Evolutionary conservation across 169 alveolate genomes (phyloP), one percentile per base, ranked within the genome.

Genomic region (Plasmodium gonderi): DNA sequence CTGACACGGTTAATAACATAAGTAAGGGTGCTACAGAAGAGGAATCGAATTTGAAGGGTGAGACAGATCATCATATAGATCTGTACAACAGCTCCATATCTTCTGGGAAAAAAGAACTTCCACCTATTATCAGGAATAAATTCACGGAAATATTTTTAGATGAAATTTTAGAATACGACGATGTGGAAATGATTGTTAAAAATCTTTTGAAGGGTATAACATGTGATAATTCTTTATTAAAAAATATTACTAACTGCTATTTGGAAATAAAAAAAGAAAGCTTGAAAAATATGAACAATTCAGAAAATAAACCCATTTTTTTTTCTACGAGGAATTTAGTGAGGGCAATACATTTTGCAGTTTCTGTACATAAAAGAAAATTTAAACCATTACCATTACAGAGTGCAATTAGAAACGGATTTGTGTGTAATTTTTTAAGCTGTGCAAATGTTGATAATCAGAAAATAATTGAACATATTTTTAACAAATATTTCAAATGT

Each of bases 61-160:
- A 33, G 14, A 49, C 23, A 23, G 97, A 87, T 4, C 72, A 60
- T 23, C 72, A 60, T 94, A 42, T 94, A 93, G 94, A 95, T 96
- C 74, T 96, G 97, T 91, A 96, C 95, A 98, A 97, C 83, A 97
- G 98, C 38, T 97, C 97, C 69, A 89, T 97, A 83, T 96, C 96
- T 20, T 97, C 98, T 31, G 99, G 99, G 60, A 99, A 99, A 97
- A 98, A 98, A 95, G 98, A 98, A 92, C 95, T 99, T 20, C 99
- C 99, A 2, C 90, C 95, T 12, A 97, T 96, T 74, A 95, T 99
- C 54, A 96, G 99, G 67, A 96, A 96, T 51, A 97, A 98, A 65
- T 98, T 99, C 92, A 98, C 99, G 14, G 99, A 99, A 94, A 95
- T 99, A 65, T 98, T 95, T 92, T 99, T 99, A 0, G 99, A 99